Evolutionary conservation across 805 yeast species (phyloP).

Genomic region (Candida namnaoensis): DNA sequence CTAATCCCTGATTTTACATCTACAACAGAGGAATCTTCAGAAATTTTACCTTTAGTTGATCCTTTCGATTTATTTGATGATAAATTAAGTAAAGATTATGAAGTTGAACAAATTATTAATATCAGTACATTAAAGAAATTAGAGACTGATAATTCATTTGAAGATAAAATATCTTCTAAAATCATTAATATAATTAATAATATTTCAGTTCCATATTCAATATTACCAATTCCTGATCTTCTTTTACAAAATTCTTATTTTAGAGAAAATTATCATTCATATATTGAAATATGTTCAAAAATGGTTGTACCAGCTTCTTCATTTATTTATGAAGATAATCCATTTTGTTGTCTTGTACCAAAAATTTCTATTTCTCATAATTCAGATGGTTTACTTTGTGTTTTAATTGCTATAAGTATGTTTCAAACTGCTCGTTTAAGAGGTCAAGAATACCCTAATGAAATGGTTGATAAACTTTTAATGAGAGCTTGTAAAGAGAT

Average conservation of each 20-base stretch:
- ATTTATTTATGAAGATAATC: conserved; percentile 42
- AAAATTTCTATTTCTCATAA: conserved; percentile 52
- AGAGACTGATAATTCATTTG: too few species aligned
- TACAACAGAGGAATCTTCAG: too few species aligned
- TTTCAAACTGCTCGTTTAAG: conserved; percentile 22
- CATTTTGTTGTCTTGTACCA: conserved; percentile 54
- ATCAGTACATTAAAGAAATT: too few species aligned
- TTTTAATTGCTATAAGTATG: conserved; percentile 42
- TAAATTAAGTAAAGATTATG: too few species aligned
- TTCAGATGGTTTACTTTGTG: conserved; percentile 40
- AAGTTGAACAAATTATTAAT: too few species aligned
- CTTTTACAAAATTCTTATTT: conserved; percentile 49
- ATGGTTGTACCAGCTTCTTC: conserved; percentile 57
- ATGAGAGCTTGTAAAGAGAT: conserved; percentile 48
- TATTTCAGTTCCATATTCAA: neutral
- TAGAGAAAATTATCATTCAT: conserved; percentile 51
- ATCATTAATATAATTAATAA: too few species aligned
- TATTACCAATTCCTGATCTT: conserved; percentile 44
- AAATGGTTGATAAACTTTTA: conserved; percentile 40
- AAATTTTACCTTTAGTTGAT: too few species aligned
- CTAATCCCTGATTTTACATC: too few species aligned
- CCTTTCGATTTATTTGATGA: too few species aligned
- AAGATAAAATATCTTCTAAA: too few species aligned
- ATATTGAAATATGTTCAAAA: conserved; percentile 45
- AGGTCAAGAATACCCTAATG: conserved; percentile 16